Conservation (phyloP, 1,139 yeast species). For the Yarrowia galli region DNA sequence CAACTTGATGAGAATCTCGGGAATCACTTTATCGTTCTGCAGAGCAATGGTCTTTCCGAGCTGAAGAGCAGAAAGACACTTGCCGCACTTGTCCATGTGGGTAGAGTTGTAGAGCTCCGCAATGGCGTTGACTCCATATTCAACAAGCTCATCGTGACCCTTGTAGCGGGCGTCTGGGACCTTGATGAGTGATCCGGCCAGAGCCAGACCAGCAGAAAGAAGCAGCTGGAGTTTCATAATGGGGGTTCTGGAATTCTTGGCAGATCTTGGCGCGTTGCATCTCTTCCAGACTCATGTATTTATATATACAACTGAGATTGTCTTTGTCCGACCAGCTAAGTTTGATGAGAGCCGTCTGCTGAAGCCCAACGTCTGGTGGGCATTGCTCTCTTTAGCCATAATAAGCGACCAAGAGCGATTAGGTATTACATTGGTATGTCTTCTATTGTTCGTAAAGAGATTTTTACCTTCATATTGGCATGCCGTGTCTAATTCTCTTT, state of each 20-base stretch:
- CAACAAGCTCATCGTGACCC: constrained; percentile 19
- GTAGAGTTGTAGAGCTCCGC: constrained; percentile 40
- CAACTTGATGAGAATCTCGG: constrained; percentile 56
- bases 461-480: constrained; percentile 11
- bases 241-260: background rate
- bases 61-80: constrained; percentile 54
- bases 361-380: background rate
- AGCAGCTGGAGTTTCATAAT: constrained; percentile 17
- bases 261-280: constrained; percentile 1
- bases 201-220: constrained; percentile 17
- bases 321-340: constrained; percentile 7
- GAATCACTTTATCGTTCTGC: constrained; percentile 56
- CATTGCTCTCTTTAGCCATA: constrained; percentile 10
- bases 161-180: constrained; percentile 23
- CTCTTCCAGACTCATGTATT: background rate
- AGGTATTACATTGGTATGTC: constrained; percentile 9
- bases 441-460: background rate
- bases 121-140: constrained; percentile 40
- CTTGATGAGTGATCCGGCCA: constrained; percentile 22
- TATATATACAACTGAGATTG: background rate
- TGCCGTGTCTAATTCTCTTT: background rate
- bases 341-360: constrained; percentile 14
- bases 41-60: constrained; percentile 56
- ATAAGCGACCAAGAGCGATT: constrained; percentile 12
- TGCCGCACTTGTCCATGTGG: constrained; percentile 47